Conservation (phyloP, 1,139 yeast species). For the Scheffersomyces stambukii region DNA sequence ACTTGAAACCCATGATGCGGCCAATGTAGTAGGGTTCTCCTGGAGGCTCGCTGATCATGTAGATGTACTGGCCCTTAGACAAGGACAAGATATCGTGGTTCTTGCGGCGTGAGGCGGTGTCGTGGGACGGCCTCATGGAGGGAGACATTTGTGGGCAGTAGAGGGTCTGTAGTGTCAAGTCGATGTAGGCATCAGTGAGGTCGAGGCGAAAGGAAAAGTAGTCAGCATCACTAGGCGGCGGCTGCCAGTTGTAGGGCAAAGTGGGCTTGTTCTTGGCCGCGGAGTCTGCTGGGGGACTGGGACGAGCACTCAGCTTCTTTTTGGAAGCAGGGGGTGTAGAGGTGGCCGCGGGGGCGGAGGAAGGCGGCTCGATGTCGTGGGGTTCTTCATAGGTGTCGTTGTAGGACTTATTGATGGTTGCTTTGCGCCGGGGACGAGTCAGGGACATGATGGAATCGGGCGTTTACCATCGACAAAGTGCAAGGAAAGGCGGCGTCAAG, state of each 20-base stretch:
- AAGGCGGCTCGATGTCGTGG: conserved; percentile 7
- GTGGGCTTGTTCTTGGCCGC: conserved; percentile 1
- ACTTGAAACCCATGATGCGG: conserved; percentile 71
- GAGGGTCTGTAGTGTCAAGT: conserved; percentile 26
- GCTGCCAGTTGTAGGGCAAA: conserved; percentile 35
- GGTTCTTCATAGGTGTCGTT: conserved; percentile 30
- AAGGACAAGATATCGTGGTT: conserved; percentile 18
- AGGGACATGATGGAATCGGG: conserved; percentile 16
- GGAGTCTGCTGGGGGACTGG: conserved; percentile 5
- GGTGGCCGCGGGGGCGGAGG: conserved; percentile 5
- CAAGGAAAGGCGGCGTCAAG: not conserved
- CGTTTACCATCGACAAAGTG: not conserved
- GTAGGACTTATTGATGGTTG: conserved; percentile 42
- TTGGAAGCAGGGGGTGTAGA: conserved; percentile 1
- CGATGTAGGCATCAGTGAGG: conserved; percentile 32
- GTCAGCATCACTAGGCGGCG: conserved; percentile 25
- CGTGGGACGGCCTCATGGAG: conserved; percentile 10
- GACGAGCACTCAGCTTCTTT: too few species aligned
- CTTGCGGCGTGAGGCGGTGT: conserved; percentile 6
- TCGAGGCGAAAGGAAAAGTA: conserved; percentile 35
- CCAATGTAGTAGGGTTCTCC: conserved; percentile 95
- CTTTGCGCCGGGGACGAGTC: conserved; percentile 42
- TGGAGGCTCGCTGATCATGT: conserved; percentile 88
- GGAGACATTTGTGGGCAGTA: conserved; percentile 30
- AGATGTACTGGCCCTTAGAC: conserved; percentile 63